A percentile compares a stretch with the other conserved stretches of the same genome.
Conservation (phyloP, 2,329 filamentous ascomycete species). For the Penicillium sp. region DNA sequence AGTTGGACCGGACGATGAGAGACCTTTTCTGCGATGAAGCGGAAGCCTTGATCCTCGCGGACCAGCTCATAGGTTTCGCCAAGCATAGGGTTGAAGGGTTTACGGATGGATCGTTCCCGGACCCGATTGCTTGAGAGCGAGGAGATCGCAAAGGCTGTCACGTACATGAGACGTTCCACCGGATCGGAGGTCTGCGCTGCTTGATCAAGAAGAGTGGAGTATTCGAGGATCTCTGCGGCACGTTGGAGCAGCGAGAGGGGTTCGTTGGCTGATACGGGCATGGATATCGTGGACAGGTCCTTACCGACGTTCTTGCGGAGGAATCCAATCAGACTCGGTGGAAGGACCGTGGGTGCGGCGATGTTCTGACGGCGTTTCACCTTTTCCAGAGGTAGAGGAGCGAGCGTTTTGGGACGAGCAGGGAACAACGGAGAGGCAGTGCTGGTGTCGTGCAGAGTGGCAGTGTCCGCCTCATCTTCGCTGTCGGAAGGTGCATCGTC, state of each 20-base stretch:
- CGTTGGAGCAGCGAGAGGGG: conserved; percentile 83
- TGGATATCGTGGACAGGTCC: conserved; percentile 90
- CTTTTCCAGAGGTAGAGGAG: conserved; percentile 66
- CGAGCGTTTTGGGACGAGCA: conserved; percentile 64
- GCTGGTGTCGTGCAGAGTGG: conserved; percentile 31
- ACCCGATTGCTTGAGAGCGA: conserved; percentile 74
- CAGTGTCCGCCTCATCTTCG: conserved; percentile 47
- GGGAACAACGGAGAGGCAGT: conserved; percentile 59
- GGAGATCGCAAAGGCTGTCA: conserved; percentile 86
- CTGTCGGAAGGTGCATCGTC: conserved; percentile 60
- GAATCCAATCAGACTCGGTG: conserved; percentile 88
- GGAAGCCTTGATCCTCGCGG: conserved; percentile 77
- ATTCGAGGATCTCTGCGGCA: conserved; percentile 84
- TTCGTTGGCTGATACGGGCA: conserved; percentile 96
- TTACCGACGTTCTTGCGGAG: conserved; percentile 97
- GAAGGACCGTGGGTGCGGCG: conserved; percentile 65
- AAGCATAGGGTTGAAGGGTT: conserved; percentile 94
- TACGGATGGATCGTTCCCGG: conserved; percentile 86
- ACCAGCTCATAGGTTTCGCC: conserved; percentile 94
- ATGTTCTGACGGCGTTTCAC: conserved; percentile 66
- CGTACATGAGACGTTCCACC: conserved; percentile 70
- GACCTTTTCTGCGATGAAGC: conserved; percentile 92
- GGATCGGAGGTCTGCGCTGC: conserved; percentile 54
- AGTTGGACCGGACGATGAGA: conserved; percentile 86
- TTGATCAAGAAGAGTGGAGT: conserved; percentile 73